Base-by-base conservation (phyloP, 192 early-diverging fungal genomes). In the Thamnidium elegans region DNA sequence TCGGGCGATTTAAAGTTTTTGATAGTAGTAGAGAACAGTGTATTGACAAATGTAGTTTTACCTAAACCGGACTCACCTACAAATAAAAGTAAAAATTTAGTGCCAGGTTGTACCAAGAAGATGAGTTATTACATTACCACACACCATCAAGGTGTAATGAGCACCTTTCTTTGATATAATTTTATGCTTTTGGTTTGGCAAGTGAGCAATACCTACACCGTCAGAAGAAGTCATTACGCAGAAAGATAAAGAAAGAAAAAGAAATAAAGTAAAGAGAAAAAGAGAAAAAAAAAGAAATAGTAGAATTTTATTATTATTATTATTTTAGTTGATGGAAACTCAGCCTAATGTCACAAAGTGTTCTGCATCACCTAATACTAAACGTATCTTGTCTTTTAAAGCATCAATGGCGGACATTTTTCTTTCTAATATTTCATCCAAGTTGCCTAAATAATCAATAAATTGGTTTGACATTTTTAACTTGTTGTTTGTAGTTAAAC, bases 11-110 rank as follows among this genome's bases (percentile, higher is more conserved):
- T 67, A 46, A 70, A 70, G 30, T 75, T 46, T 14, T 77, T 77
- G 21, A 72, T 85, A 15, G 89, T 86, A 42, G 92, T 86, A 55
- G 91, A 88, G 70, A 97, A 99, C 54, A 99, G 72, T 31, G 97
- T 99, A 81, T 99, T 99, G 84, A 98, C 88, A 52, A 99, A 83
- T 7, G 97, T 99, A 15, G 92, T 90, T 80, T 99, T 99, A 55
- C 97, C 97, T 15, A 98, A 79, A 21, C 97, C 97, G 32, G 95
- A 92, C 70, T 95, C 93, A 47, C 96, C 90, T 19, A 71, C 21
- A 44, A 58, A 34, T 55, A 32, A 9, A 55, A 7, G 11, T 47
- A 15, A 17, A 48, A 15, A 5, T 3, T 48, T 17, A 17, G 36
- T 39, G 7, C 5, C 9, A 1, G 0, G 36, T 48, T 48, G 17